phyloP scores from a whole-genome alignment of 208 protist species.

The Acanthamoeba triangularis region DNA sequence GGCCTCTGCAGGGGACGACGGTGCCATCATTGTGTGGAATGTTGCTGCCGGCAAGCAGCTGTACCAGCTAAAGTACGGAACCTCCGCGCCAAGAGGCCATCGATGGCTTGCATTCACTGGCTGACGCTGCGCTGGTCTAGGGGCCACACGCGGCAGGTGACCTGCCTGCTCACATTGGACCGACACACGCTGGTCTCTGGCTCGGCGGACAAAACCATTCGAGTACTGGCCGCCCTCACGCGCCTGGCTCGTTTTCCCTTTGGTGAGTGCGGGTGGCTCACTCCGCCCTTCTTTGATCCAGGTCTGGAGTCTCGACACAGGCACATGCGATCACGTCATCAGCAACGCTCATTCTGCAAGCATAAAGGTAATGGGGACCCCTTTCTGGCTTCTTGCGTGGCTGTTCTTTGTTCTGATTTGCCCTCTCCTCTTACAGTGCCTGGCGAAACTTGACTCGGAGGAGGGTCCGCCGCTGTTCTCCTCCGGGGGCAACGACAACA shows the following conservation, averaged over 20 bases:
- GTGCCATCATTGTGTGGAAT: conserved; percentile 65
- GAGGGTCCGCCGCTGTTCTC: conserved; percentile 31
- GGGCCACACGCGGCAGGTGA: conserved; percentile 56
- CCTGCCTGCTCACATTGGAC: conserved; percentile 65
- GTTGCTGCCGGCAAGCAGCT: conserved; percentile 50
- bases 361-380: not conserved
- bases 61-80: not conserved
- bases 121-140: not conserved
- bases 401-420: not conserved
- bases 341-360: conserved; percentile 35
- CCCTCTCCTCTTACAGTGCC: not conserved
- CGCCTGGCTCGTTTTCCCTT: not conserved
- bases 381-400: not conserved
- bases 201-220: conserved; percentile 67
- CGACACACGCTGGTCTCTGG: conserved; percentile 71
- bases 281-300: not conserved
- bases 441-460: not conserved
- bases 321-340: conserved; percentile 42
- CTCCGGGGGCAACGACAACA: conserved; percentile 66
- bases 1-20: conserved; percentile 59
- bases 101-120: not conserved
- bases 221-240: not conserved
- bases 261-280: not conserved
- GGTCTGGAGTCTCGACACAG: conserved; percentile 73
- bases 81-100: not conserved